Evolutionary conservation across 306 rosid genomes (phyloP).

Genomic region (Betula pendula): DNA sequence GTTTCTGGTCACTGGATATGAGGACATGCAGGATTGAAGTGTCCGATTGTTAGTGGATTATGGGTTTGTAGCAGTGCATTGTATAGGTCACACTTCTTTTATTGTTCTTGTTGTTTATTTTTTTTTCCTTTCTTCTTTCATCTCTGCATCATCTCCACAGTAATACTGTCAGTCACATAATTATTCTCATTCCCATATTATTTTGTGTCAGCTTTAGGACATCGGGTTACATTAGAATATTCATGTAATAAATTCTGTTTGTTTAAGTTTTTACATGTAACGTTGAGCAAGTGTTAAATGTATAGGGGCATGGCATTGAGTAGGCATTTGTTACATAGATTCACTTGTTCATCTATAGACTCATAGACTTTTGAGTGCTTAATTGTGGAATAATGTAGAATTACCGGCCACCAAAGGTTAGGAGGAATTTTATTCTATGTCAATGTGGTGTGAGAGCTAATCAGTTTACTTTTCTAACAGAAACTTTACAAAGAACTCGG

Average conservation of each 20-base stretch:
- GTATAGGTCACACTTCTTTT: neutral
- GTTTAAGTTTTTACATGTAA: too few species aligned
- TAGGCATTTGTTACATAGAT: neutral
- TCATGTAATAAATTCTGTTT: too few species aligned
- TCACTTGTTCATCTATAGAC: neutral
- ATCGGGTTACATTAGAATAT: too few species aligned
- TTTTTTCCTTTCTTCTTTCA: neutral
- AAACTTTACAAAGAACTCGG: slow-evolving; percentile 69
- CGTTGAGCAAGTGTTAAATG: neutral
- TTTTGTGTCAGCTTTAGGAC: neutral
- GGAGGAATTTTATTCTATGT: neutral
- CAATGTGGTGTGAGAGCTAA: slow-evolving; percentile 16
- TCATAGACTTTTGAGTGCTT: neutral
- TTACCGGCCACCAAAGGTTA: neutral
- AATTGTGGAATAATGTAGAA: neutral
- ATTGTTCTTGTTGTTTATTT: neutral
- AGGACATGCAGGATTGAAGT: neutral
- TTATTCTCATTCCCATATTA: too few species aligned
- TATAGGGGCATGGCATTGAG: neutral
- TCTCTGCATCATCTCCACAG: neutral
- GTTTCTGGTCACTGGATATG: neutral
- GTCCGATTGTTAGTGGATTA: neutral
- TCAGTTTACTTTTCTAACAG: slow-evolving; percentile 43
- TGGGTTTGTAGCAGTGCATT: neutral
- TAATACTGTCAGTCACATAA: neutral